A percentile compares a stretch with the other conserved stretches of the same genome.
phyloP scores from a whole-genome alignment of 768 basidiomycete genomes.

The Rhodotorula babjevae region DNA sequence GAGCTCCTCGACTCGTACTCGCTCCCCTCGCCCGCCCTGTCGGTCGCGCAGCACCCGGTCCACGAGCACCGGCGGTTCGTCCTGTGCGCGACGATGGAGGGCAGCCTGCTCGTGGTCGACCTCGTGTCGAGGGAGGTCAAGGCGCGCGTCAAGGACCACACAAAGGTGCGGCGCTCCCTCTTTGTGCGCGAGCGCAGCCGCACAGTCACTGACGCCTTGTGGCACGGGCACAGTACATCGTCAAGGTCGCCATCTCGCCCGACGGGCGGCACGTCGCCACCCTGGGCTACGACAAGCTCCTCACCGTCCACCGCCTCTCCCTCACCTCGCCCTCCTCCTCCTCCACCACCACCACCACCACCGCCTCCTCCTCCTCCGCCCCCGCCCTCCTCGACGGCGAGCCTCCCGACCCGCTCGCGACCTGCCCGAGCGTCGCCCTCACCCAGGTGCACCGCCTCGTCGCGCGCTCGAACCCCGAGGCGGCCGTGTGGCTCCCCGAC shows the following conservation, averaged over 20 bases:
- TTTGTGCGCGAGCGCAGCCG: not conserved
- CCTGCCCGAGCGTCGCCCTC: slow-evolving; percentile 16
- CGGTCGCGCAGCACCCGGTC: slow-evolving; percentile 29
- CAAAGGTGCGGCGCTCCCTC: slow-evolving; percentile 24
- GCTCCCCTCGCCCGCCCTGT: slow-evolving; percentile 40
- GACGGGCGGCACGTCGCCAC: slow-evolving; percentile 39
- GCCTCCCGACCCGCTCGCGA: slow-evolving; percentile 31
- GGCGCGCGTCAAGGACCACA: slow-evolving; percentile 34
- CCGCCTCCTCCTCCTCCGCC: not conserved
- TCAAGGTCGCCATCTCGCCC: slow-evolving; percentile 35
- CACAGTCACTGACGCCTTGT: too few relatives aligned
- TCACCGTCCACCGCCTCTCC: slow-evolving; percentile 35
- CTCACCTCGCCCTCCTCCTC: not conserved
- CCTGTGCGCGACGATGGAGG: slow-evolving; percentile 42
- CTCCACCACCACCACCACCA: not conserved
- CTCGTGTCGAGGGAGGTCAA: slow-evolving; percentile 36
- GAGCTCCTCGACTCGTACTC: slow-evolving; percentile 38
- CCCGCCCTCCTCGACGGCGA: slow-evolving; percentile 29
- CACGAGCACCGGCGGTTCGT: slow-evolving; percentile 14
- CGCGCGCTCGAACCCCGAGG: slow-evolving; percentile 42
- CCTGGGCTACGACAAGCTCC: slow-evolving; percentile 41
- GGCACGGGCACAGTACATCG: slow-evolving; percentile 29
- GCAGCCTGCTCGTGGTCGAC: slow-evolving; percentile 35
- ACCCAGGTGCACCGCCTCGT: slow-evolving; percentile 18
- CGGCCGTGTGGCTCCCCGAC: slow-evolving; percentile 39